Evolutionary conservation across 2,329 filamentous ascomycete species (phyloP), one percentile per base, ranked within the genome.

Genomic region (Penicillium sp.): DNA sequence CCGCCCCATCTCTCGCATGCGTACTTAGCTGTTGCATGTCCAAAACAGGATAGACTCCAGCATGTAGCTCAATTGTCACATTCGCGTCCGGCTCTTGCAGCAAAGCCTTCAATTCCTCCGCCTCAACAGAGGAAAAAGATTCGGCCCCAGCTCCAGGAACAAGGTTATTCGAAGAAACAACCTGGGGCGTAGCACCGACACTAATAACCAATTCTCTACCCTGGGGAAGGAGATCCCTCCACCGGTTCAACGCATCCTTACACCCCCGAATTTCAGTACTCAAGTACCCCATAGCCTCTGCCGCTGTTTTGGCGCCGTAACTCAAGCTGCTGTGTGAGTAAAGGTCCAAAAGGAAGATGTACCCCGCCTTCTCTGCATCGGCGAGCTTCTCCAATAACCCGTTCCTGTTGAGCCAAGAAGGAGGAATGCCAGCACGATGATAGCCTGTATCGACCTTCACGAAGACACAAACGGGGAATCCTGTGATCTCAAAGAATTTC

Each of bases 1-100:
- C 76, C 0, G 54, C 48, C 7, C 72, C 66, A 3, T 81, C 78
- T 0, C 82, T 74, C 4, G 89, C 87, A 65, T 88, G 85, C 0
- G 90, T 91, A 1, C 89, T 86, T 2, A 93, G 79, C 72, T 95
- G 91, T 71, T 95, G 91, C 65, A 93, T 79, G 71, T 95, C 91
- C 9, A 93, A 82, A 3, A 87, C 80, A 0, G 90, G 85, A 69
- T 93, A 93, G 2, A 91, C 88, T 29, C 89, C 90, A 0, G 90
- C 89, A 70, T 93, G 90, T 2, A 92, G 78, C 69, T 92, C 90
- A 26, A 92, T 79, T 3, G 68, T 73, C 50, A 82, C 78, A 35
- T 75, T 76, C 4, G 71, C 67, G 16, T 58, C 57, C 7, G 55
- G 37, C 27, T 58, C 57, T 7, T 53, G 54, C 62, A 68, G 51